Evolutionary conservation across 1,284 basidiomycete genomes (phyloP).

Genomic region (Boletus sp.): DNA sequence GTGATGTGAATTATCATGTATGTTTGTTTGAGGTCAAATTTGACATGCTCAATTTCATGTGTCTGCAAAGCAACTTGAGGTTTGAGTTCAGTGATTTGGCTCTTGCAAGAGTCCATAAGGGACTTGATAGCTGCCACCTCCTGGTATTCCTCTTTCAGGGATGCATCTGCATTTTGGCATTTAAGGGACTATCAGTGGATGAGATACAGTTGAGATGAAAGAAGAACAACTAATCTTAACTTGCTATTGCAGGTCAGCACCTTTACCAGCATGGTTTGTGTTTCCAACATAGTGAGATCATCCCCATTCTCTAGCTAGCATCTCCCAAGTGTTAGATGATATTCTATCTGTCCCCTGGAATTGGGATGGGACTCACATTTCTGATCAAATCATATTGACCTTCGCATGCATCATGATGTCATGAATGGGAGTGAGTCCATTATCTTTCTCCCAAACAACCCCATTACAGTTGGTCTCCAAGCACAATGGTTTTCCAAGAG

Average conservation of each 20-base stretch:
- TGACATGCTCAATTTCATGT: conserved; percentile 73
- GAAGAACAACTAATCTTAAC: conserved; percentile 64
- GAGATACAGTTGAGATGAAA: conserved; percentile 10
- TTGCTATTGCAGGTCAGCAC: too few relatives aligned
- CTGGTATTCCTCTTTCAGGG: conserved; percentile 88
- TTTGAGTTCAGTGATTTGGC: conserved; percentile 84
- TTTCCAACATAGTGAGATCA: conserved; percentile 77
- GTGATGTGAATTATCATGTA: conserved; percentile 70
- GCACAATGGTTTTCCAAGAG: conserved; percentile 77
- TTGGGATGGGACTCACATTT: conserved; percentile 65
- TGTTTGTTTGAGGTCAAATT: conserved; percentile 78
- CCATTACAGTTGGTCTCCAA: conserved; percentile 77
- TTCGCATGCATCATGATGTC: conserved; percentile 72
- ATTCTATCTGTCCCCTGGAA: conserved; percentile 10
- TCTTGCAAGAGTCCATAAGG: conserved; percentile 92
- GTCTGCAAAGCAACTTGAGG: conserved; percentile 64
- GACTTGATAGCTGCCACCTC: conserved; percentile 88
- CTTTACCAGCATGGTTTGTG: too few relatives aligned
- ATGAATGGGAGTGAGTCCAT: conserved; percentile 58
- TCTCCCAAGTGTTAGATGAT: conserved; percentile 38
- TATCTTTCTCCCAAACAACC: conserved; percentile 70
- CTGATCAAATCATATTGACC: conserved; percentile 75
- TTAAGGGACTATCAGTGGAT: conserved; percentile 68
- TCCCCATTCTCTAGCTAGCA: conserved; percentile 87
- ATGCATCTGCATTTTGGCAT: conserved; percentile 88